Conservation (phyloP, 768 basidiomycete species). For the Calocera cornea region DNA sequence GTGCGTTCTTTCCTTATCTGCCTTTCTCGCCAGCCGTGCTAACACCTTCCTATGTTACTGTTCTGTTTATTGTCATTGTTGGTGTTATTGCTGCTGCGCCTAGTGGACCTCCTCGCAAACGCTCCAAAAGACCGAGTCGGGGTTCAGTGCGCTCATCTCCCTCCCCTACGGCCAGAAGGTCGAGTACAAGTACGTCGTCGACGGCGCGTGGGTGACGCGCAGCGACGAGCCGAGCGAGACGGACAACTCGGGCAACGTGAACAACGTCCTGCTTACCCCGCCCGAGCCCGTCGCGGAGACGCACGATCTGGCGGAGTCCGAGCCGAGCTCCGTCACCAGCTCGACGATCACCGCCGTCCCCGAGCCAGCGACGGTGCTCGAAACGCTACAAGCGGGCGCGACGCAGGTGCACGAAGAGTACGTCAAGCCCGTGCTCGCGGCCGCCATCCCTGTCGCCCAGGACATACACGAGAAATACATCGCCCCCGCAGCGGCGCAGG, state of each 20-base stretch:
- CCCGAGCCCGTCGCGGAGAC: slow-evolving; percentile 10
- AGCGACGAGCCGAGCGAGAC: slow-evolving; percentile 44
- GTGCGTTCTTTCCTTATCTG: slow-evolving; percentile 26
- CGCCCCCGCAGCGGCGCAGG: background rate
- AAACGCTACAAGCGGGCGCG: background rate
- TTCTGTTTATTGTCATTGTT: no score
- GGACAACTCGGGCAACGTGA: slow-evolving; percentile 51
- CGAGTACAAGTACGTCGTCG: slow-evolving; percentile 69
- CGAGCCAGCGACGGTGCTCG: background rate
- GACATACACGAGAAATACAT: background rate
- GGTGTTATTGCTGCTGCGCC: background rate
- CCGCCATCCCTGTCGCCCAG: background rate
- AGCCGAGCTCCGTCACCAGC: slow-evolving; percentile 6
- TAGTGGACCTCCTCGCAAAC: slow-evolving; percentile 51
- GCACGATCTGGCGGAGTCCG: slow-evolving; percentile 14
- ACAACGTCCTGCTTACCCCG: slow-evolving; percentile 41
- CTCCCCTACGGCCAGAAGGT: slow-evolving; percentile 53
- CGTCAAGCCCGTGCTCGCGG: background rate
- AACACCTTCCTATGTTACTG: no score
- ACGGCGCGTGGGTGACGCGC: slow-evolving; percentile 48
- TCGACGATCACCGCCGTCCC: background rate
- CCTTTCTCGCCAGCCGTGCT: slow-evolving; percentile 8
- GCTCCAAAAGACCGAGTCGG: slow-evolving; percentile 39
- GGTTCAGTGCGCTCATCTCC: slow-evolving; percentile 41
- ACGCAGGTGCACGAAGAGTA: background rate